Conservation (phyloP, 768 basidiomycete genomes). For the Boletus reticulatus region DNA sequence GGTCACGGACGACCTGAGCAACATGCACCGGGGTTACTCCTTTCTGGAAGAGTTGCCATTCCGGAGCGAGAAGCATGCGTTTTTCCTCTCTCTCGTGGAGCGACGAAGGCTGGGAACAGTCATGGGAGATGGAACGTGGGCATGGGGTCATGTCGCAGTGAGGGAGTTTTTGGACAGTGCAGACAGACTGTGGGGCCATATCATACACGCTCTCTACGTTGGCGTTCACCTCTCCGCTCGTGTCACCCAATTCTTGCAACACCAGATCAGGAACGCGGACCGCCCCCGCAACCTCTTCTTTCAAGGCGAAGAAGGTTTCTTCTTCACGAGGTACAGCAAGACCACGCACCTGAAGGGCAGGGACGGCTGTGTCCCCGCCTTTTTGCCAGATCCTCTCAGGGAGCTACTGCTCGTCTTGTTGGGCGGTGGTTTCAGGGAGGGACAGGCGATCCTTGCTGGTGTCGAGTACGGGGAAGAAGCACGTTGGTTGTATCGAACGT, state of each 20-base stretch:
- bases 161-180: not conserved
- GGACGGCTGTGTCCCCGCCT: not conserved
- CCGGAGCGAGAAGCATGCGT: too few species aligned
- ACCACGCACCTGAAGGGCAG: slow-evolving; percentile 1
- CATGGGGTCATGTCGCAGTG: not conserved
- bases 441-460: not conserved
- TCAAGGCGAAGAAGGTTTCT: not conserved
- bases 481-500: not conserved
- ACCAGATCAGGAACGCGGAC: slow-evolving; percentile 1
- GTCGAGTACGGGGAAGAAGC: not conserved
- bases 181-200: not conserved
- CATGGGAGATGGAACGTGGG: too few species aligned
- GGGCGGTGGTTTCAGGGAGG: slow-evolving; percentile 5
- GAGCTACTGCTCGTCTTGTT: not conserved
- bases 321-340: slow-evolving; percentile 10
- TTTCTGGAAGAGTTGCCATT: too few species aligned
- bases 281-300: slow-evolving; percentile 3
- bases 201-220: not conserved
- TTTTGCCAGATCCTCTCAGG: not conserved
- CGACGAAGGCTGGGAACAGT: too few species aligned
- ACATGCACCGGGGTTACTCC: too few species aligned
- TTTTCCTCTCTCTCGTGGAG: too few species aligned
- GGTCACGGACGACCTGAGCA: too few species aligned
- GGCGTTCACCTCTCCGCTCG: not conserved
- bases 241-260: not conserved